Evolutionary conservation across 208 protist species (phyloP), one percentile per base, ranked within the genome.

Genomic region (Trypanosoma rangeli): DNA sequence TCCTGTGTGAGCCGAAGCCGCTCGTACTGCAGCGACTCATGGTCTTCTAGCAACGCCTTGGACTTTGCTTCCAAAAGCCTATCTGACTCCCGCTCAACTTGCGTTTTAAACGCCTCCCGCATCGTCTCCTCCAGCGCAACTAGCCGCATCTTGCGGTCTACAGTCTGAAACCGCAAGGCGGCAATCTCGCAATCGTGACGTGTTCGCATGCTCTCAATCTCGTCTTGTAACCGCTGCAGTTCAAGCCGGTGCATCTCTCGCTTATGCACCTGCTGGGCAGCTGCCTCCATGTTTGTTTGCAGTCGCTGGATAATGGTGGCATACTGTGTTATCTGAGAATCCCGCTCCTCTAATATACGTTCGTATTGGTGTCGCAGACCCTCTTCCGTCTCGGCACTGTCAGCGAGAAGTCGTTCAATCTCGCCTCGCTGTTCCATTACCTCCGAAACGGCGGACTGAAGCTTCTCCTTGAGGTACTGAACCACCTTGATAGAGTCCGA

Each of bases 61-160:
- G 83, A 76, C 29, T 82, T 74, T 13, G 66, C 69, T 61, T 87
- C 79, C 26, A 92, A 73, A 65, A 89, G 62, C 10, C 65, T 60
- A 24, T 42, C 60, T 15, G 84, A 80, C 52, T 84, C 82, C 44
- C 35, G 61, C 62, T 90, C 79, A 3, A 94, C 85, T 31, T 83
- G 67, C n/a, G 48, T 31, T 31, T 89, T 31, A 53, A 91, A 91
- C 60, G 76, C 54, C 37, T 83, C 82, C 44, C 78, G 76, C 86
- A 94, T 92, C 24, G 74, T 80, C 67, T 84, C 79, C 62, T 94
- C 89, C 42, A 94, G 60, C 24, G 89, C 84, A 26, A 92, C 73
- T 24, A 94, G 76, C 42, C 84, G 77, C 76, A 94, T 85, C 60
- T 94, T 94, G 18, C 89, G 82, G 65, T 94, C 89, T 13, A 94